Base-by-base conservation (phyloP, 768 basidiomycete species). In the Gloeopeniophorella convolvens region DNA sequence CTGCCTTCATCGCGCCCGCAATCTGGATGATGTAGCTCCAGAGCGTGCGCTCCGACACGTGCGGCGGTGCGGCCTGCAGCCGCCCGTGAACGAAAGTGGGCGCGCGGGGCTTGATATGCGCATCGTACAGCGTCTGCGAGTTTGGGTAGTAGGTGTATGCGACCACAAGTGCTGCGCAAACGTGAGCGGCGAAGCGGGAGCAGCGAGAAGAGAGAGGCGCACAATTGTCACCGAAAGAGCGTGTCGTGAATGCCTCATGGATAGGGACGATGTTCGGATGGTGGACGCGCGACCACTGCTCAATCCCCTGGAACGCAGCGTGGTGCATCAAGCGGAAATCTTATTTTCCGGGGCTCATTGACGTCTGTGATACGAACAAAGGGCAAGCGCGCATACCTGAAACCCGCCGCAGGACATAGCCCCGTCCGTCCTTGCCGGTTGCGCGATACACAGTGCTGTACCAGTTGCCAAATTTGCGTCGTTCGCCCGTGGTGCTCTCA, bases 21-120 rank as follows among this genome's bases (percentile, higher is more conserved):
- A 97, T 80, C 65, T 99, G 96, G 18, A 91, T 77, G 41, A 96
- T 80, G 62, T 93, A 97, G 3, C 85, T 85, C 96, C 96, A 99
- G 3, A 99, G 63, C 0, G 83, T 81, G 15, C 83, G 74, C 65
- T 99, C 96, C 0, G 86, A 75, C 18, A 98, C 69, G 28, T 47
- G 54, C 13, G 51, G 46, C 2, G 55, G 42, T 30, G 71, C 70
- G 13, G 68, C 66, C 35, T 64, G 65, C 7, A 66, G 61, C 37
- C 69, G 71, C 24, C 64, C 70, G 54, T 63, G 63, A 44, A 67
- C 59, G 45, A 65, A 70, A 3, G 62, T 59, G 13, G 69, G 62
- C 11, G 75, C 63, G 58, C 75, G 78, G 26, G 77, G 70, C 45
- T 82, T 83, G 50, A 95, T 69, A 61, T 96, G 82, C 27, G 77